Evolutionary conservation across 108 stramenopile species (phyloP), one percentile per base, ranked within the genome.

Genomic region (Discostella stelligeroides): DNA sequence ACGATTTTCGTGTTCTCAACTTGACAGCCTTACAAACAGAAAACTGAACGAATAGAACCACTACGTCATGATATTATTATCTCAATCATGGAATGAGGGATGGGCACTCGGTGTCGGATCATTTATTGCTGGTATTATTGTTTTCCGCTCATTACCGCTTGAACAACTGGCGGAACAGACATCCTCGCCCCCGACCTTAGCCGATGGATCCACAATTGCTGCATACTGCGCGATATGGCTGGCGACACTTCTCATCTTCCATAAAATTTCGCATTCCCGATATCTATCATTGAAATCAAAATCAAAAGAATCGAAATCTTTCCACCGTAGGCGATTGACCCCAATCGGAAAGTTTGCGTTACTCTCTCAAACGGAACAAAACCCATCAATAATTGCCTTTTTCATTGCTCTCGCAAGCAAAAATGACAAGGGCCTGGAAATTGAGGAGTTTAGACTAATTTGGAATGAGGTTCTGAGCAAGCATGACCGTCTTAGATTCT

Each of bases 321-420:
- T 53, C 0, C 53, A 53, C 9, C 65, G 65, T 2, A 66, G 70
- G n/a, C 73, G 59, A 46, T 57, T 73, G 73, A 73, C 73, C 4
- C 49, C 73, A 25, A 46, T 73, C 18, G 73, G 73, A 14, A 66
- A 54, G 40, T 73, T 73, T 63, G 56, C 73, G 8, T 40, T 73
- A 6, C 39, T 38, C 10, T 73, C 73, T 46, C 73, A 73, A 67
- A 73, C 73, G 12, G 62, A 73, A 34, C 41, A 37, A 17, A 67
- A 67, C 13, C 73, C 54, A 21, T 68, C 66, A 12, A 68, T 68
- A n/a, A 57, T 73, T 11, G 28, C 73, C 9, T 73, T 73, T 45
- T 73, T 73, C 56, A 34, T 67, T 42, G 65, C 66, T 24, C 37
- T 62, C 10, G 43, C 66, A 24, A 70, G 63, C 29, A 63, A 70